These are phyloP conservation scores for Cercospora nicotianae DNA, from an alignment of 2,329 filamentous ascomycete genomes.

Conservation along the genomic window DNA sequence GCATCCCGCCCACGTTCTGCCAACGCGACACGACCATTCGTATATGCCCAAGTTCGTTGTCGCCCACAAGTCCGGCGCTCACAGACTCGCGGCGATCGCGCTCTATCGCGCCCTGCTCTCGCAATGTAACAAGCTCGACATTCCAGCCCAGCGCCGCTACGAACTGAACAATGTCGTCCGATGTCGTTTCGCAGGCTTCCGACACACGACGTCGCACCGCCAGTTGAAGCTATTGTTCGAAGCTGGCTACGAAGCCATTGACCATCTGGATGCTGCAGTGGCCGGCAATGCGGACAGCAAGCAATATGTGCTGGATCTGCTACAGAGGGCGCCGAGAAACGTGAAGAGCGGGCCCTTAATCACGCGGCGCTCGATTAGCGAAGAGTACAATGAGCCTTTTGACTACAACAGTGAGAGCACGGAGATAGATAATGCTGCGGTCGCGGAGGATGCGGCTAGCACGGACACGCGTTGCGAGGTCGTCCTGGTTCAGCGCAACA, in stretches of 20 bases:
- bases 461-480: not conserved
- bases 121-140: slow-evolving; percentile 39
- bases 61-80: slow-evolving; percentile 50
- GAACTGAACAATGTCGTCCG: slow-evolving; percentile 58
- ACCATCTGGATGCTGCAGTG: slow-evolving; percentile 46
- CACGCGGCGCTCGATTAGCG: slow-evolving; percentile 5
- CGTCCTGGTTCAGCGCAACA: not conserved
- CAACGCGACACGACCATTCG: slow-evolving; percentile 8
- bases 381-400: slow-evolving; percentile 9
- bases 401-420: not conserved
- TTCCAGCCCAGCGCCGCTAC: slow-evolving; percentile 17
- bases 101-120: slow-evolving; percentile 70
- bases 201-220: slow-evolving; percentile 57
- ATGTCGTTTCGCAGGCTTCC: slow-evolving; percentile 63
- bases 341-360: slow-evolving; percentile 13
- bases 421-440: not conserved
- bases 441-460: not conserved
- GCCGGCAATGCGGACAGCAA: slow-evolving; percentile 36
- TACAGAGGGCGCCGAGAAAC: slow-evolving; percentile 29
- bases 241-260: slow-evolving; percentile 63
- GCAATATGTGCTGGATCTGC: slow-evolving; percentile 31
- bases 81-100: slow-evolving; percentile 62
- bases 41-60: slow-evolving; percentile 28
- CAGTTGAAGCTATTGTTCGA: slow-evolving; percentile 63
- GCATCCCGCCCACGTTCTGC: not conserved